phyloP scores from a whole-genome alignment of 352 stramenopile genomes.

The Phytophthora palmivora region DNA sequence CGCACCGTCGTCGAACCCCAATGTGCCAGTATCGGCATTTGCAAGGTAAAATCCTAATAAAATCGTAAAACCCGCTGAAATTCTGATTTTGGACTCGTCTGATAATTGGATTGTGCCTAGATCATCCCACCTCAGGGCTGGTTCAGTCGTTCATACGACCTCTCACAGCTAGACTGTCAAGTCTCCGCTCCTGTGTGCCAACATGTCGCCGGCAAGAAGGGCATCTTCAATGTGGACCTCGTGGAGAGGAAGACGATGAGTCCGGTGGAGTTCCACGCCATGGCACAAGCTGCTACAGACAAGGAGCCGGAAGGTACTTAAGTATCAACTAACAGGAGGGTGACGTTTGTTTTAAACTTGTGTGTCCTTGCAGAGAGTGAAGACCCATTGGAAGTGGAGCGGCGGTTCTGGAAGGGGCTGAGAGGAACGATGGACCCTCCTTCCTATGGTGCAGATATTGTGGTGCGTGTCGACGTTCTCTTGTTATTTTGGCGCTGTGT shows the following conservation, averaged over 20 bases:
- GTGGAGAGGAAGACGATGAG: slow-evolving; percentile 84
- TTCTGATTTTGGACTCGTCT: background rate
- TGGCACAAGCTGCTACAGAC: slow-evolving; percentile 44
- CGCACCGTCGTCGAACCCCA: slow-evolving; percentile 83
- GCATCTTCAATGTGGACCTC: slow-evolving; percentile 91
- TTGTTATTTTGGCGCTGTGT: background rate
- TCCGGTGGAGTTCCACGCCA: slow-evolving; percentile 63
- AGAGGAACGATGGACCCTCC: slow-evolving; percentile 87
- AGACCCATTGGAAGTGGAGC: slow-evolving; percentile 70
- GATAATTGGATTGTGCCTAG: slow-evolving; percentile 27
- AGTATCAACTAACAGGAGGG: slow-evolving; percentile 1
- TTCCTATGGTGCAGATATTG: slow-evolving; percentile 92
- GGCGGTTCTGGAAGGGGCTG: slow-evolving; percentile 90
- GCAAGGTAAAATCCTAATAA: slow-evolving; percentile 77
- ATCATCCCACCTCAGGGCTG: slow-evolving; percentile 79
- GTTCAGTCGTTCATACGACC: slow-evolving; percentile 76
- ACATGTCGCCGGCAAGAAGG: slow-evolving; percentile 90
- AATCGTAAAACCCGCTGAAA: slow-evolving; percentile 5
- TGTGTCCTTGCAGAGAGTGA: too few species aligned
- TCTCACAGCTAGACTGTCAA: slow-evolving; percentile 50
- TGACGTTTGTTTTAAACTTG: too few species aligned
- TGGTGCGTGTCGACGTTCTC: slow-evolving; percentile 46
- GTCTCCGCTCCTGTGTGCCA: slow-evolving; percentile 82
- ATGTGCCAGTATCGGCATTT: slow-evolving; percentile 83
- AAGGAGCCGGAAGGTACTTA: slow-evolving; percentile 45